A percentile compares a stretch with the other conserved stretches of the same genome.
phyloP scores from a whole-genome alignment of 169 alveolate genomes.

The Plasmodium gonderi region DNA sequence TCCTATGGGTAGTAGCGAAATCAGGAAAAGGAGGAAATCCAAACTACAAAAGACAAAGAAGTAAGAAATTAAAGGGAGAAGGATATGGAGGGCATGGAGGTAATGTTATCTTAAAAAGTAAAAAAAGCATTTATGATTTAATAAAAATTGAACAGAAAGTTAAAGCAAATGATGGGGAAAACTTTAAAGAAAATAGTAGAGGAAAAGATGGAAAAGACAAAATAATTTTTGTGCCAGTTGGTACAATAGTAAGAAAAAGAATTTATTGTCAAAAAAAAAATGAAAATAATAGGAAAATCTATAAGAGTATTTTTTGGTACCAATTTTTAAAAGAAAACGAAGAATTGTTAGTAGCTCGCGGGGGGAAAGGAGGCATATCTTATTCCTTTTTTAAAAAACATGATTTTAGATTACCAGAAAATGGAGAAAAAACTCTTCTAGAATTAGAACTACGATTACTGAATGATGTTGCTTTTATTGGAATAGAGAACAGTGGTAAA shows the following conservation, averaged over 20 bases:
- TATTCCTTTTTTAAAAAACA: slow-evolving; percentile 86
- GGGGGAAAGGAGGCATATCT: slow-evolving; percentile 87
- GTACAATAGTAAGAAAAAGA: slow-evolving; percentile 84
- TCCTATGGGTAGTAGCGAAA: slow-evolving; percentile 77
- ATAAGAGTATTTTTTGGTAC: slow-evolving; percentile 72
- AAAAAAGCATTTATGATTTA: slow-evolving; percentile 80
- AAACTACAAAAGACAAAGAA: slow-evolving; percentile 76
- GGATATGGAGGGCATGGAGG: slow-evolving; percentile 90
- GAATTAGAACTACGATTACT: slow-evolving; percentile 84
- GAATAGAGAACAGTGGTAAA: slow-evolving; percentile 83
- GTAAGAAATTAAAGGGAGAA: slow-evolving; percentile 81
- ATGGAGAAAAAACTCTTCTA: slow-evolving; percentile 76
- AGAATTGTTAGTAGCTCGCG: slow-evolving; percentile 82
- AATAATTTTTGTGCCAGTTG: slow-evolving; percentile 81
- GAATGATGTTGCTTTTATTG: slow-evolving; percentile 85
- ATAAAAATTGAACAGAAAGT: slow-evolving; percentile 80
- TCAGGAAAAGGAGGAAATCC: slow-evolving; percentile 87
- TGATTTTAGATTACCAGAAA: slow-evolving; percentile 84
- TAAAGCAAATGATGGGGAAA: slow-evolving; percentile 83
- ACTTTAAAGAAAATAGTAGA: slow-evolving; percentile 83
- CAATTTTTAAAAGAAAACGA: slow-evolving; percentile 81
- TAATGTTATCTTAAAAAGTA: slow-evolving; percentile 78
- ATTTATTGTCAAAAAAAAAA: slow-evolving; percentile 71
- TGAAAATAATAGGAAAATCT: slow-evolving; percentile 68
- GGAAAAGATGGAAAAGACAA: slow-evolving; percentile 81